A percentile compares a stretch with the other conserved stretches of the same genome.
Conservation (phyloP, 1,284 basidiomycete genomes). For the Termitomyces sp. region DNA sequence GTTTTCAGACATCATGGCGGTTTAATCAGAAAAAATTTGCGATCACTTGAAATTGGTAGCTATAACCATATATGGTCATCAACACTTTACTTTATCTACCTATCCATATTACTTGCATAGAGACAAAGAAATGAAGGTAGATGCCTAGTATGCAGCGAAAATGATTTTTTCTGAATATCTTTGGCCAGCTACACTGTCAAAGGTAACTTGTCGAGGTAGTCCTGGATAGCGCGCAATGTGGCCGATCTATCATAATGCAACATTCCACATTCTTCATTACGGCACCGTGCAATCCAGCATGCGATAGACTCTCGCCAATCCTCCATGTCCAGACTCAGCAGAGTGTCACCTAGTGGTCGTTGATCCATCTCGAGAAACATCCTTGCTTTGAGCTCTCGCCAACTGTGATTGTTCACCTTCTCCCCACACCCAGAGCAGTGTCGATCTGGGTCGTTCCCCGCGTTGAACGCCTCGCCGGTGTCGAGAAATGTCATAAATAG, state of each 20-base stretch:
- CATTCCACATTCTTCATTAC: conserved; percentile 21
- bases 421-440: conserved; percentile 26
- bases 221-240: conserved; percentile 25
- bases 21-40: neutral
- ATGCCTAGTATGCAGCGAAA: no score
- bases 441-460: conserved; percentile 23
- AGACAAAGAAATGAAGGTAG: neutral
- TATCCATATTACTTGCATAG: neutral
- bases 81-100: neutral
- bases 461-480: conserved; percentile 24
- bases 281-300: conserved; percentile 30
- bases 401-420: conserved; percentile 26
- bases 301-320: conserved; percentile 30
- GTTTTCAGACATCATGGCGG: conserved; percentile 15
- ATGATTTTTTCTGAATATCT: no score
- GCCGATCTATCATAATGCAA: conserved; percentile 26
- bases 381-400: conserved; percentile 31
- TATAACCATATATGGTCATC: neutral
- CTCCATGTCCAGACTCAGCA: conserved; percentile 30
- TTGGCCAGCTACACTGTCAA: conserved; percentile 10
- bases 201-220: conserved; percentile 24
- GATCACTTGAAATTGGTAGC: neutral
- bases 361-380: conserved; percentile 38
- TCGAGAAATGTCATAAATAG: conserved; percentile 26
- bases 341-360: conserved; percentile 33